Base-by-base conservation (phyloP, 495 filamentous ascomycete species). In the Podospora fimiseda region DNA sequence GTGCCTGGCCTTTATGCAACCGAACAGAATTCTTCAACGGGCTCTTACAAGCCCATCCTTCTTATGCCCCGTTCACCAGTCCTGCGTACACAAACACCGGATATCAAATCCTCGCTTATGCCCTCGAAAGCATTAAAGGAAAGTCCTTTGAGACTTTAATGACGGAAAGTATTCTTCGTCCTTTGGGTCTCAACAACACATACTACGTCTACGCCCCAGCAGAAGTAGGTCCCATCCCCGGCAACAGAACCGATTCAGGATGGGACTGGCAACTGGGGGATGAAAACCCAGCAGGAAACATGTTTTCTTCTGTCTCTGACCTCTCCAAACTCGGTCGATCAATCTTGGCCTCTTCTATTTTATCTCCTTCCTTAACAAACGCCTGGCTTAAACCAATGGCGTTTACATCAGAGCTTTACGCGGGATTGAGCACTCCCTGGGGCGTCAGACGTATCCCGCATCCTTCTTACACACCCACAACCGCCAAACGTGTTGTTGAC, bases 81-180 rank as follows among this genome's bases (percentile, higher is more conserved):
- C 74, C 81, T 0, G 70, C 73, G 13, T 85, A 84, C 61, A 80
- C 80, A 9, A 82, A 84, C 61, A 73, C 70, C 2, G 78, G 70
- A 0, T 82, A 72, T 53, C 70, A 74, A 41, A 67, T 83, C 42
- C 67, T 84, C 11, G 74, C 73, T 0, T 75, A 79, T 43, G 78
- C 74, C 1, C 67, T 84, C 33, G 76, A 81, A 49, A 70, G 69
- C 43, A 78, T 83, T 38, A 78, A 74, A 1, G 72, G 73, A 5
- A 75, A 68, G 44, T 51, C 56, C 0, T 77, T 78, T 49, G 50
- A 70, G 7, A 41, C 68, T 0, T 67, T 79, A 56, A 66, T 83
- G 18, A 47, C 76, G 39, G 58, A 72, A 1, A 61, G 57, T 18
- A 43, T 84, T 2, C 63, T 80, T 45, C 44, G 61, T n/a, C 75